phyloP scores from a whole-genome alignment of 441 rosid species.

The Dalechampia spathulata region DNA sequence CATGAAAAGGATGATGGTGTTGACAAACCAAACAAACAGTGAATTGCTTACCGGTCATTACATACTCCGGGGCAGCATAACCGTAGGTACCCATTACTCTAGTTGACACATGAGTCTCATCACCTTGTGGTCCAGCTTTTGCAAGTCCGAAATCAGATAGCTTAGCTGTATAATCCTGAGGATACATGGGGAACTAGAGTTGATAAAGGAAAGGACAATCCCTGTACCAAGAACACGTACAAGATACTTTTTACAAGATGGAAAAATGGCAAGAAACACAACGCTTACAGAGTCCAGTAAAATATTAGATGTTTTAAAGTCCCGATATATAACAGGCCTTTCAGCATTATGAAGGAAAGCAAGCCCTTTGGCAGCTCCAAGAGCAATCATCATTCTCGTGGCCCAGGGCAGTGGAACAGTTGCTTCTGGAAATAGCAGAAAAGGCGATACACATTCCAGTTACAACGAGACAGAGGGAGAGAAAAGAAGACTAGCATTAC shows the following conservation, averaged over 20 bases:
- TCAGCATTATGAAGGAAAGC: conserved; percentile 98
- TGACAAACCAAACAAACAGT: neutral
- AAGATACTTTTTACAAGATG: conserved; percentile 6
- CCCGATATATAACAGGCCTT: conserved; percentile 91
- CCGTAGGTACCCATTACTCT: conserved; percentile 99
- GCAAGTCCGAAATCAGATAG: conserved; percentile 99
- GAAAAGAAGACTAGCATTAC: neutral
- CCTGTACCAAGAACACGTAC: neutral
- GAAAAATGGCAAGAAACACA: conserved; percentile 7
- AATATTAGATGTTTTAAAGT: conserved; percentile 96
- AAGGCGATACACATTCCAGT: conserved; percentile 24
- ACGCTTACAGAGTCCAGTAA: conserved; percentile 85
- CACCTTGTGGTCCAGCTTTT: conserved; percentile 98
- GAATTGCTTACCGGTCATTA: conserved; percentile 77
- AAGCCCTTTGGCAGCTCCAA: conserved; percentile 98
- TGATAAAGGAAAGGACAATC: neutral
- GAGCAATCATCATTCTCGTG: conserved; percentile 95
- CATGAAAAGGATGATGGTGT: neutral
- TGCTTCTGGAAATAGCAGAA: conserved; percentile 50
- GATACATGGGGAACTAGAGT: conserved; percentile 14
- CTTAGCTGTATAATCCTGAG: conserved; percentile 91
- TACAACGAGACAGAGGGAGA: conserved; percentile 1
- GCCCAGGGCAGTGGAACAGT: conserved; percentile 79
- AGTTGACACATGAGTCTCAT: conserved; percentile 95
- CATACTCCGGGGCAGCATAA: conserved; percentile 98